These are phyloP conservation scores for Myxozyma lipomycoides DNA, from an alignment of 805 yeast species.

Conservation along the genomic window DNA sequence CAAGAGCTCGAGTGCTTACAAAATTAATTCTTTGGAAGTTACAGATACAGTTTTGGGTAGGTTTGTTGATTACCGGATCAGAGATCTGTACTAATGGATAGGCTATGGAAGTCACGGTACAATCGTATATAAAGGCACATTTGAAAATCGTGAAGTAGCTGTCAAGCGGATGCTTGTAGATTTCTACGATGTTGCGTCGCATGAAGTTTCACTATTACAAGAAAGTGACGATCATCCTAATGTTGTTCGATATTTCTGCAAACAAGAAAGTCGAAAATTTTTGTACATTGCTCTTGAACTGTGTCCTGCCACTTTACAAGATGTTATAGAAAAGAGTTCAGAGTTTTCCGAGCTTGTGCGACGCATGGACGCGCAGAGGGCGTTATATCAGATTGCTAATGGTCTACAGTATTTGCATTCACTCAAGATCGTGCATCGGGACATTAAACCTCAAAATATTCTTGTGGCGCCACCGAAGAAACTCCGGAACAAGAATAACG, in stretches of 20 bases:
- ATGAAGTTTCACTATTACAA: conserved; percentile 79
- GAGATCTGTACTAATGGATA: not conserved
- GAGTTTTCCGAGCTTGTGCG: conserved; percentile 41
- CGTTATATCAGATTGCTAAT: conserved; percentile 69
- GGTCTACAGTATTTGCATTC: conserved; percentile 87
- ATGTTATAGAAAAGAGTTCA: conserved; percentile 57
- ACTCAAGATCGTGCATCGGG: conserved; percentile 89
- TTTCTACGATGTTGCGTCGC: conserved; percentile 89
- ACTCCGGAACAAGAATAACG: conserved; percentile 1
- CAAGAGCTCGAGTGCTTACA: not conserved
- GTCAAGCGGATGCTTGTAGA: conserved; percentile 90
- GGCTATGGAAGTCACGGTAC: conserved; percentile 93
- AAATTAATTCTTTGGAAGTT: conserved; percentile 44
- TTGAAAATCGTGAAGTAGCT: conserved; percentile 92
- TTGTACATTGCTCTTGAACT: conserved; percentile 89
- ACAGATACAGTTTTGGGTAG: conserved; percentile 72
- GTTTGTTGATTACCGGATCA: not conserved
- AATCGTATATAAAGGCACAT: conserved; percentile 83
- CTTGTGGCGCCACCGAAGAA: conserved; percentile 67
- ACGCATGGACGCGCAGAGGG: conserved; percentile 48
- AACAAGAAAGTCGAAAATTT: conserved; percentile 84
- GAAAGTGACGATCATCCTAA: conserved; percentile 97
- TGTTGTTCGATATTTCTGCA: conserved; percentile 87
- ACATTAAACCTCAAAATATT: conserved; percentile 90
- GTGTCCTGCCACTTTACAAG: conserved; percentile 85